phyloP scores from a whole-genome alignment of 148 eudicot species.

The Rhododendron vialii region DNA sequence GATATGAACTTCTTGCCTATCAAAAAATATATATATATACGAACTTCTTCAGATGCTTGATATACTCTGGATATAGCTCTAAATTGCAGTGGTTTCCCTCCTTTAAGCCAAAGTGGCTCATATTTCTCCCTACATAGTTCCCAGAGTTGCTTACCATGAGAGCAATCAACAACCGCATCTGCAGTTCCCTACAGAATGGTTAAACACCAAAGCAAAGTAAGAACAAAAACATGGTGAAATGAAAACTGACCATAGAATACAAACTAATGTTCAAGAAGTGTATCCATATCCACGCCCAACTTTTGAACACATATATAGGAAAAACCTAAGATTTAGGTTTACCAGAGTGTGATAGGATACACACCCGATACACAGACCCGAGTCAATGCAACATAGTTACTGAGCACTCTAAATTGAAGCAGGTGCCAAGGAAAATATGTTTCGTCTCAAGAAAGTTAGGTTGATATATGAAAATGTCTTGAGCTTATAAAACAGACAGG shows the following conservation, averaged over 20 bases:
- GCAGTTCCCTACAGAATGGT: slow-evolving; percentile 49
- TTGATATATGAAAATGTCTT: too few relatives aligned
- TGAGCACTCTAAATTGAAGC: too few relatives aligned
- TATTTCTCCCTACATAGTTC: slow-evolving; percentile 67
- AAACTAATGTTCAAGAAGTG: too few relatives aligned
- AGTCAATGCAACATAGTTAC: too few relatives aligned
- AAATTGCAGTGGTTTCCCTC: slow-evolving; percentile 63
- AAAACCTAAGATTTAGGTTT: too few relatives aligned
- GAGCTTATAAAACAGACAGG: too few relatives aligned
- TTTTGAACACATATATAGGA: too few relatives aligned
- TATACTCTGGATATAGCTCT: slow-evolving; percentile 60
- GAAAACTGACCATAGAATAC: neutral
- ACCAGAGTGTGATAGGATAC: too few relatives aligned
- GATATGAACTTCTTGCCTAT: slow-evolving; percentile 43
- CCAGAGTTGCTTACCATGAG: slow-evolving; percentile 73
- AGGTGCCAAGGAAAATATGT: too few relatives aligned
- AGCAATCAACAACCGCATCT: slow-evolving; percentile 66
- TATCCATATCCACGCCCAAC: too few relatives aligned
- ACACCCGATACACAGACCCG: too few relatives aligned
- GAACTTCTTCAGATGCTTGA: slow-evolving; percentile 58
- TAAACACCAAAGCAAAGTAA: neutral
- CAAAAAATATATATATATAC: neutral
- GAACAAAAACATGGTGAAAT: neutral
- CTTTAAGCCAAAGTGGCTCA: slow-evolving; percentile 66
- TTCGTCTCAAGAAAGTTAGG: neutral